Percentiles rank a stretch among this genome's conserved stretches.
Evolutionary conservation across 768 basidiomycete species (phyloP).

Genomic region (Kwoniella pini): DNA sequence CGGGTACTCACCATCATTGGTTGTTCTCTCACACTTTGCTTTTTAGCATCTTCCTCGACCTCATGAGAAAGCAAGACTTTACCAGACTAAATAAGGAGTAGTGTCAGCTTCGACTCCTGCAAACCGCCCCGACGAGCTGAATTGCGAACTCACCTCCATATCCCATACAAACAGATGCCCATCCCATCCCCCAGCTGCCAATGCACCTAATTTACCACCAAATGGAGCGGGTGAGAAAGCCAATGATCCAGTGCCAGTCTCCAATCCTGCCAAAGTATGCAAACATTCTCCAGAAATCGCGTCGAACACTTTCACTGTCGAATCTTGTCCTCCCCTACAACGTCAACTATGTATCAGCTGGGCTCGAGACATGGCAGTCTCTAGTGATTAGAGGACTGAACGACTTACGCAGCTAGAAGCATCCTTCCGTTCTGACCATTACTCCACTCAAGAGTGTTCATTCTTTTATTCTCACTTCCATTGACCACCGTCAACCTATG

Average conservation of each 20-base stretch:
- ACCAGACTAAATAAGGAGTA: conserved; percentile 13
- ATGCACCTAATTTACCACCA: conserved; percentile 23
- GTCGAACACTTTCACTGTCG: conserved; percentile 49
- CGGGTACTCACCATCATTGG: conserved; percentile 35
- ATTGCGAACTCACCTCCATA: conserved; percentile 37
- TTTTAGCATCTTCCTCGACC: conserved; percentile 24
- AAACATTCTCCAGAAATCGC: conserved; percentile 39
- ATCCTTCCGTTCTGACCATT: conserved; percentile 31
- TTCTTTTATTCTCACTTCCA: conserved; percentile 37
- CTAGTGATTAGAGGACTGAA: too few species aligned
- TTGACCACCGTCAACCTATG: conserved; percentile 29
- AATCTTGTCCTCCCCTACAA: conserved; percentile 48
- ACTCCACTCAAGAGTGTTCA: conserved; percentile 46
- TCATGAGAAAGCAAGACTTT: conserved; percentile 25
- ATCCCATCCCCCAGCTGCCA: conserved; percentile 50
- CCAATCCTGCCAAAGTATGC: conserved; percentile 36
- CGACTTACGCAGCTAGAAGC: conserved; percentile 46
- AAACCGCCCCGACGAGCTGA: neutral
- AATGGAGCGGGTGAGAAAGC: conserved; percentile 45
- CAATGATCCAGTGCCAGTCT: conserved; percentile 41
- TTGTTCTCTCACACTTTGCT: conserved; percentile 22
- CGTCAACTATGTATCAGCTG: too few species aligned
- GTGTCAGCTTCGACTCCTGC: neutral
- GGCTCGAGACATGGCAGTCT: too few species aligned
- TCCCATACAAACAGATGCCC: conserved; percentile 48